phyloP scores from a whole-genome alignment of 805 yeast genomes.

The Nakazawaea anatomiae region DNA sequence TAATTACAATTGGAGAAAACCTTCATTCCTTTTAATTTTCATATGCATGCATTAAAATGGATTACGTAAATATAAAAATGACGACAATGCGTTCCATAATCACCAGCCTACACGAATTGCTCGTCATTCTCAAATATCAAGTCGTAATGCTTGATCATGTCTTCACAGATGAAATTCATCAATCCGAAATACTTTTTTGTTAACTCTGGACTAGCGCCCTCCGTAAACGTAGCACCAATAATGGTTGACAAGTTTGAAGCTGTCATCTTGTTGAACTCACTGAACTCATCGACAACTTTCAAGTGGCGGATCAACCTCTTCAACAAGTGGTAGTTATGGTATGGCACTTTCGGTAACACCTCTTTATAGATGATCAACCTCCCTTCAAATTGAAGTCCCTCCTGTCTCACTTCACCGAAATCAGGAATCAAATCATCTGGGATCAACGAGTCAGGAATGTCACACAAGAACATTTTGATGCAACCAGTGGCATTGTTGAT shows the following conservation, averaged over 20 bases:
- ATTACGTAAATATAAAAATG: no score
- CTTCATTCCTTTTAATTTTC: no score
- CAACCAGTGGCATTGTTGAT: conserved; percentile 85
- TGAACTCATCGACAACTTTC: conserved; percentile 58
- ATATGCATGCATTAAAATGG: not conserved
- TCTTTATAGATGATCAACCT: conserved; percentile 20
- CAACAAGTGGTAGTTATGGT: conserved; percentile 60
- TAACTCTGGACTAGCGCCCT: conserved; percentile 43
- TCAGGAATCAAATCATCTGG: conserved; percentile 59
- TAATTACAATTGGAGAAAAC: not conserved
- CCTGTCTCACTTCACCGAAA: conserved; percentile 35
- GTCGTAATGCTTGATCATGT: conserved; percentile 38
- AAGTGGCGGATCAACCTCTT: conserved; percentile 66
- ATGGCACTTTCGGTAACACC: conserved; percentile 42
- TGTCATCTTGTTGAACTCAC: conserved; percentile 76
- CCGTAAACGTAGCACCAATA: conserved; percentile 60
- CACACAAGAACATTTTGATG: conserved; percentile 77
- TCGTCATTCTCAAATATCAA: conserved; percentile 22
- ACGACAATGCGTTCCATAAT: no score
- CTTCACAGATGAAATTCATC: conserved; percentile 49
- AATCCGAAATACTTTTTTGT: conserved; percentile 45
- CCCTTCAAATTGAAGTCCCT: conserved; percentile 7
- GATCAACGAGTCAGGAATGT: conserved; percentile 78
- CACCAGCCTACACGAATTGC: not conserved
- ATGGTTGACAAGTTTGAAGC: conserved; percentile 88